Evolutionary conservation across 2,329 filamentous ascomycete species (phyloP), one percentile per base, ranked within the genome.

Genomic region (Aspergillus sp.): DNA sequence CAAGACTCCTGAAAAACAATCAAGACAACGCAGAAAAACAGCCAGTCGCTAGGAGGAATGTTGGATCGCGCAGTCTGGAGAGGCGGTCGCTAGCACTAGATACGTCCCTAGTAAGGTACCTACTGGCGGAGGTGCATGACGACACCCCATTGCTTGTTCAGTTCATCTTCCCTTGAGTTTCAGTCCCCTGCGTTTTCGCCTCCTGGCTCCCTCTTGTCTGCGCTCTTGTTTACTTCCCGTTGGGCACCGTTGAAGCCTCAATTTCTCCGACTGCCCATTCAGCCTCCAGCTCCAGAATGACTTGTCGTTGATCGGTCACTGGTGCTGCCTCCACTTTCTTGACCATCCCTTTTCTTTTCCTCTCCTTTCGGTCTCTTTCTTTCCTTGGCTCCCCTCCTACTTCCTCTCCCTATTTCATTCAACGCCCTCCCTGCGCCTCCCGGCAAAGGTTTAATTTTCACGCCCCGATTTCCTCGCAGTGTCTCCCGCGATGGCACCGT

Each of bases 401-500:
- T 56, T 56, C 56, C 52, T 57, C 58, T 39, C 63, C 60, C 51
- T 60, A 52, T 59, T 50, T 45, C 55, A 31, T 50, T 45, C 55
- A 31, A 11, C 9, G 4, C 27, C 53, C 62, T 55, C 57, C 59
- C 40, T 41, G 23, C 51, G 43, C 55, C 49, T 55, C 39, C 55
- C 51, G 41, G 33, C 44, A 21, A n/a, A 31, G 15, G 35, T 21
- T 15, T 12, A 11, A 33, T 21, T 40, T 52, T 39, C 31, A 37
- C 52, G 23, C 19, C 48, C 35, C 45, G 51, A 19, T 14, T 14
- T 24, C 40, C 23, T 23, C 46, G 23, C 44, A 40, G 44, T 40
- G 41, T 45, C 45, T 21, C 75, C 74, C 69, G 69, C 69, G 23
- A 77, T 76, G 74, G 72, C 72, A 55, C 65, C 70, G 50, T 61